Evolutionary conservation across 192 early-diverging fungal genomes (phyloP).

Genomic region (Phycomyces blakesleeanus): DNA sequence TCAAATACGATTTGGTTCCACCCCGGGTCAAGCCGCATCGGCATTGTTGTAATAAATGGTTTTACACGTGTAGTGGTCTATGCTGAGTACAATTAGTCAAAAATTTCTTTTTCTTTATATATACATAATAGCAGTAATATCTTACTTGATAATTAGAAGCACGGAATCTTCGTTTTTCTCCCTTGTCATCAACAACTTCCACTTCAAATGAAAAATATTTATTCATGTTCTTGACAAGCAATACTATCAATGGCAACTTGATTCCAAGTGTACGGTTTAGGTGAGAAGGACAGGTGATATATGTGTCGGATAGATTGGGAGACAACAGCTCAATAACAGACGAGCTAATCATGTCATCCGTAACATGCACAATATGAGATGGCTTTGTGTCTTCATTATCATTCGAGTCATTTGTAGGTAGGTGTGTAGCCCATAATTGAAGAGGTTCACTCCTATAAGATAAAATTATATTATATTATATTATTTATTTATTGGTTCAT

Average conservation of each 20-base stretch:
- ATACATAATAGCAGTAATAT: too few species aligned
- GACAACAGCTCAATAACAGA: slow-evolving; percentile 78
- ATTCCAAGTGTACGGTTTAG: slow-evolving; percentile 80
- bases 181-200: slow-evolving; percentile 81
- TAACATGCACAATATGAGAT: slow-evolving; percentile 69
- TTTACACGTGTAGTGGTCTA: slow-evolving; percentile 80
- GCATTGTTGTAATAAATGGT: slow-evolving; percentile 87
- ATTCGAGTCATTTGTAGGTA: slow-evolving; percentile 32
- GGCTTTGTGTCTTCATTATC: slow-evolving; percentile 42
- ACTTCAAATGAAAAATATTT: slow-evolving; percentile 94
- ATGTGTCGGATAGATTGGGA: slow-evolving; percentile 78
- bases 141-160: slow-evolving; percentile 87
- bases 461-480: too few species aligned
- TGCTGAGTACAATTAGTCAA: background rate
- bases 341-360: slow-evolving; percentile 79
- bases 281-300: slow-evolving; percentile 79
- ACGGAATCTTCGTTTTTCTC: slow-evolving; percentile 74
- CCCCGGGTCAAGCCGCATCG: slow-evolving; percentile 86
- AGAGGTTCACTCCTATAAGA: slow-evolving; percentile 61
- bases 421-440: slow-evolving; percentile 71
- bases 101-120: too few species aligned
- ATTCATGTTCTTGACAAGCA: slow-evolving; percentile 85
- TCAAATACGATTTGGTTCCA: slow-evolving; percentile 97
- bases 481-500: too few species aligned
- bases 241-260: slow-evolving; percentile 84